Conservation (phyloP, 768 basidiomycete genomes). For the Macrocybe gigantea region DNA sequence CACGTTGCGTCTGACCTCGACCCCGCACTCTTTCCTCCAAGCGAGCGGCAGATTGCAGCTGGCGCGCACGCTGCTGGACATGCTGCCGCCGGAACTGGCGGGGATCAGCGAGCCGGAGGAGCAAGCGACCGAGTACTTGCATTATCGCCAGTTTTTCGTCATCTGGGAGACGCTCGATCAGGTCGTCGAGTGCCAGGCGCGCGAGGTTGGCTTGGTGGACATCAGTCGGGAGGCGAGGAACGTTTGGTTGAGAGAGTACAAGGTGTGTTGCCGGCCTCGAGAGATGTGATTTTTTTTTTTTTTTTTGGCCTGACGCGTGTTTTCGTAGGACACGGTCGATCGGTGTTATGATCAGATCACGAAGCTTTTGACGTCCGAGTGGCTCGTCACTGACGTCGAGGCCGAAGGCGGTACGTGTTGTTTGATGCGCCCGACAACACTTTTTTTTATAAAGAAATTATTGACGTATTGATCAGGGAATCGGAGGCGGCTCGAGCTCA, state of each 20-base stretch:
- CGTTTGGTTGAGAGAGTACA: conserved; percentile 63
- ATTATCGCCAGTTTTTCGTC: conserved; percentile 75
- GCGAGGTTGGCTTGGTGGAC: conserved; percentile 46
- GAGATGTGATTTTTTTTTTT: background rate
- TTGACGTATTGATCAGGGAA: conserved; percentile 28
- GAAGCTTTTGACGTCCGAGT: conserved; percentile 71
- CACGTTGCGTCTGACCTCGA: background rate
- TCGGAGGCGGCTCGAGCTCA: conserved; percentile 58
- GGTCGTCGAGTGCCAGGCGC: conserved; percentile 54
- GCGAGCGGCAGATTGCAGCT: conserved; percentile 74
- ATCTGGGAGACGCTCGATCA: conserved; percentile 64
- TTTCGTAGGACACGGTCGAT: conserved; percentile 49
- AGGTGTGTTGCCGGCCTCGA: conserved; percentile 28
- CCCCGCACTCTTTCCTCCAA: background rate
- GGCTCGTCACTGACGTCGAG: conserved; percentile 59
- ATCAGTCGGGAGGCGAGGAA: conserved; percentile 46
- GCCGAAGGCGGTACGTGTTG: conserved; percentile 28
- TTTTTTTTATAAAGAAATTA: background rate
- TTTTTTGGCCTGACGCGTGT: background rate
- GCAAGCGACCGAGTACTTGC: conserved; percentile 66
- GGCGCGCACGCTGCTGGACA: conserved; percentile 51
- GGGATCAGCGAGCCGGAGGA: conserved; percentile 65
- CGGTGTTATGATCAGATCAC: conserved; percentile 59
- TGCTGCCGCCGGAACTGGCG: conserved; percentile 60
- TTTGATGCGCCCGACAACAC: background rate